Conservation (phyloP, 352 stramenopile genomes). For the Pythium sp. region DNA sequence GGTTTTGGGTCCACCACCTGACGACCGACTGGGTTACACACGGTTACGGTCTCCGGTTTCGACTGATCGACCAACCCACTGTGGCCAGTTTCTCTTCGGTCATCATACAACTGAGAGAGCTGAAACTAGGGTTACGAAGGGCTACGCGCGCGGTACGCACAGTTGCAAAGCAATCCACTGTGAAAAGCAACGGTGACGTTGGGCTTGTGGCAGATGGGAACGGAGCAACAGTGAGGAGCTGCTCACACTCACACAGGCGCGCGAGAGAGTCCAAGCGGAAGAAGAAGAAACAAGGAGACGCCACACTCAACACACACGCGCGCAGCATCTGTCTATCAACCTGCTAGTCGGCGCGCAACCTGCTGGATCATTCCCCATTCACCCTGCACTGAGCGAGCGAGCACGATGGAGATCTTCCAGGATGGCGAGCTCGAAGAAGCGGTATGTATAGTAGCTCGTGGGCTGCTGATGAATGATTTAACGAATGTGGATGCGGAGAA, state of each 20-base stretch:
- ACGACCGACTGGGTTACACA: background rate
- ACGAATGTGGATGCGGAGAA: background rate
- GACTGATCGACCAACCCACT: too few relatives aligned
- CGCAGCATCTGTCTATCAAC: background rate
- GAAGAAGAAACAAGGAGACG: background rate
- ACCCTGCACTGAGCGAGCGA: background rate
- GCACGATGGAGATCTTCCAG: conserved; percentile 75
- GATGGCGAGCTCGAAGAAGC: conserved; percentile 76
- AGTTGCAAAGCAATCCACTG: background rate
- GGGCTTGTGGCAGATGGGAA: conserved; percentile 5
- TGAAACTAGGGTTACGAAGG: background rate
- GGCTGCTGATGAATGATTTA: background rate
- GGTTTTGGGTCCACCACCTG: too few relatives aligned
- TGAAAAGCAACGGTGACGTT: conserved; percentile 6
- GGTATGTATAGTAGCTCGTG: conserved; percentile 24
- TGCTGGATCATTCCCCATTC: background rate
- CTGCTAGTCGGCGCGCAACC: background rate
- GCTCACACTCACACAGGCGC: background rate
- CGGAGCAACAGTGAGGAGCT: background rate
- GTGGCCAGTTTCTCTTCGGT: background rate
- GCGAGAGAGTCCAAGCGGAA: background rate
- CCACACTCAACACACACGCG: background rate
- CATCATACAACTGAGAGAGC: background rate
- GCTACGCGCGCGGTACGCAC: background rate
- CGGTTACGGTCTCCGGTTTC: background rate